Conservation (phyloP, 1,284 basidiomycete species). For the Vanrija sp. region DNA sequence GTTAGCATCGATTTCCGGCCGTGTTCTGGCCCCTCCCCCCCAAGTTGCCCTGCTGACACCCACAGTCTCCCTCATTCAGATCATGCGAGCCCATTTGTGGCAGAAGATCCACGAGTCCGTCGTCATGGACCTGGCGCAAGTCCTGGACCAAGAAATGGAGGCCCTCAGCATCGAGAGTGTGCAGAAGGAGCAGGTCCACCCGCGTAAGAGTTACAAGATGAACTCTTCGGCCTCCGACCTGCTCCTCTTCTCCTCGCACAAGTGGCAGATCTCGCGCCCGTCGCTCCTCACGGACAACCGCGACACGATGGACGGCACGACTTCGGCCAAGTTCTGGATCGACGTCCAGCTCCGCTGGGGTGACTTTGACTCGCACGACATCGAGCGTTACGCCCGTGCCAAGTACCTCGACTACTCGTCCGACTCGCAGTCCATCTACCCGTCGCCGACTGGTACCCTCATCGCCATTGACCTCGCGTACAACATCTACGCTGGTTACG, state of each 20-base stretch:
- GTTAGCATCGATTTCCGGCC: too few species aligned
- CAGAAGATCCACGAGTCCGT: conserved; percentile 72
- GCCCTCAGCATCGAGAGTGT: conserved; percentile 98
- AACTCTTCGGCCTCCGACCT: conserved; percentile 93
- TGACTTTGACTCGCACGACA: conserved; percentile 98
- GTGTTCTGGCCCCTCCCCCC: too few species aligned
- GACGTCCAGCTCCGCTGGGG: conserved; percentile 98
- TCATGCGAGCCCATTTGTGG: conserved; percentile 99
- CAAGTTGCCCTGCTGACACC: conserved; percentile 53
- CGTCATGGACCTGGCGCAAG: conserved; percentile 98
- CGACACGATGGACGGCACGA: conserved; percentile 94
- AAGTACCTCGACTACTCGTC: conserved; percentile 84
- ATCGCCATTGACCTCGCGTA: conserved; percentile 97
- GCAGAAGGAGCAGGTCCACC: conserved; percentile 66
- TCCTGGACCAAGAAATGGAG: conserved; percentile 98
- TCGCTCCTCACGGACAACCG: conserved; percentile 94
- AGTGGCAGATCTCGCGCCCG: conserved; percentile 97
- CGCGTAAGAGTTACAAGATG: conserved; percentile 99
- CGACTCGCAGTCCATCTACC: conserved; percentile 96
- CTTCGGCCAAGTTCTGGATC: conserved; percentile 98
- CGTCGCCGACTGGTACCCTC: conserved; percentile 95
- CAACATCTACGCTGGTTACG: conserved; percentile 98
- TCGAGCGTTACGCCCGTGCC: conserved; percentile 93
- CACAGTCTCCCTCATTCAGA: conserved; percentile 66
- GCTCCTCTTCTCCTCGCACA: conserved; percentile 92